Evolutionary conservation across 306 rosid genomes (phyloP).

Genomic region (Gynostemma pentaphyllum): DNA sequence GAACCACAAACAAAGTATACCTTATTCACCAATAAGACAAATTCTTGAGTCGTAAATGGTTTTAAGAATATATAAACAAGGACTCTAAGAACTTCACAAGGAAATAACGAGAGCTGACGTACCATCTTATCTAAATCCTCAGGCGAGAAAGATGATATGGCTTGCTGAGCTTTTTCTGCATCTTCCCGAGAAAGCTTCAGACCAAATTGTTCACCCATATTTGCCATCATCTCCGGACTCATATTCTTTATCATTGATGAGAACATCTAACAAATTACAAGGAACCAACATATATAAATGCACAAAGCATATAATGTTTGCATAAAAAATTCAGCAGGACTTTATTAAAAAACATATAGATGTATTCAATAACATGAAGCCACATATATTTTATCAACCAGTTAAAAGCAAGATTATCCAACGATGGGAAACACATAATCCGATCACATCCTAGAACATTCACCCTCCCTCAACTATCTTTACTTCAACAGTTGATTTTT

Average conservation of each 20-base stretch:
- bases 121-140: constrained; percentile 90
- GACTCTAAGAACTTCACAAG: constrained; percentile 2
- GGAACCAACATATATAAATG: constrained; percentile 8
- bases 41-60: neutral
- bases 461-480: neutral
- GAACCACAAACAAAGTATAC: neutral
- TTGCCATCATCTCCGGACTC: constrained; percentile 97
- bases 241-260: constrained; percentile 82
- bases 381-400: no score
- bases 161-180: constrained; percentile 75
- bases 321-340: no score
- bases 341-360: no score
- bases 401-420: neutral
- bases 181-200: constrained; percentile 76
- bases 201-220: constrained; percentile 91
- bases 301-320: neutral
- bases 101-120: constrained; percentile 5
- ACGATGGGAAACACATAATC: neutral
- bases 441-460: neutral
- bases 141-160: constrained; percentile 80
- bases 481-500: neutral
- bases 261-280: constrained; percentile 59
- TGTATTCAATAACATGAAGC: no score
- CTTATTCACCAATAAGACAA: no score
- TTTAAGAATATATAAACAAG: neutral